These are phyloP conservation scores for Alternaria longipes DNA, from an alignment of 2,329 filamentous ascomycete species.

Conservation along the genomic window DNA sequence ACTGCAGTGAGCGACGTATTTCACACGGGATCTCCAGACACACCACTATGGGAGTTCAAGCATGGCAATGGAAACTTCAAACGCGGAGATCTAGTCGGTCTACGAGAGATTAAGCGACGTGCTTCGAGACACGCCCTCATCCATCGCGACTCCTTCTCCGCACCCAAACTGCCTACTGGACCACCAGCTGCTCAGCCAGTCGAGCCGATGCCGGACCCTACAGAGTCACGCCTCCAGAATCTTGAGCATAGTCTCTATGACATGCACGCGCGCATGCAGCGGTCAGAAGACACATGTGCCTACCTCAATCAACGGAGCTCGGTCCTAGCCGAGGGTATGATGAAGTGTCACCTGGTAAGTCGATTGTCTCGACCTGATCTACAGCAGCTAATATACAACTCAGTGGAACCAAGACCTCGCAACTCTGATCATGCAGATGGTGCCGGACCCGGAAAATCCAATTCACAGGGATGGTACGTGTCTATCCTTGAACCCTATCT, in stretches of 20 bases:
- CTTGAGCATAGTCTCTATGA: constrained; percentile 88
- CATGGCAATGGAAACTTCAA: constrained; percentile 98
- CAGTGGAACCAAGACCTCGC: constrained; percentile 88
- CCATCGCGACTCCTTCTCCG: constrained; percentile 85
- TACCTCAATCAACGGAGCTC: constrained; percentile 84
- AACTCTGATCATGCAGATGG: constrained; percentile 74
- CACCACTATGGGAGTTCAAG: constrained; percentile 97
- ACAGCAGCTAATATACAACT: constrained; percentile 35
- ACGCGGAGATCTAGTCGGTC: constrained; percentile 86
- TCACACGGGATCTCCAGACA: constrained; percentile 91
- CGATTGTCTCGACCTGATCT: constrained; percentile 24
- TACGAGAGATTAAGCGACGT: constrained; percentile 94
- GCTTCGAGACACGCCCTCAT: constrained; percentile 93
- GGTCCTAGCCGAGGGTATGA: constrained; percentile 80
- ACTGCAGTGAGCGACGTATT: constrained; percentile 92
- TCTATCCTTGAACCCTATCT: constrained; percentile 32
- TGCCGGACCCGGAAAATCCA: constrained; percentile 78
- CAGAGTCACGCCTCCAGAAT: constrained; percentile 76
- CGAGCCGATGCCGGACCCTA: constrained; percentile 80
- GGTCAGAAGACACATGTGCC: constrained; percentile 84
- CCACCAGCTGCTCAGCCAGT: constrained; percentile 87
- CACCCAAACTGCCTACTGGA: constrained; percentile 72
- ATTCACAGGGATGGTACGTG: constrained; percentile 83
- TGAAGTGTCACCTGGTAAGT: constrained; percentile 72
- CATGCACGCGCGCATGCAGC: constrained; percentile 75